Conservation (phyloP, 2,329 filamentous ascomycete genomes). For the Aspergillus chevalieri region DNA sequence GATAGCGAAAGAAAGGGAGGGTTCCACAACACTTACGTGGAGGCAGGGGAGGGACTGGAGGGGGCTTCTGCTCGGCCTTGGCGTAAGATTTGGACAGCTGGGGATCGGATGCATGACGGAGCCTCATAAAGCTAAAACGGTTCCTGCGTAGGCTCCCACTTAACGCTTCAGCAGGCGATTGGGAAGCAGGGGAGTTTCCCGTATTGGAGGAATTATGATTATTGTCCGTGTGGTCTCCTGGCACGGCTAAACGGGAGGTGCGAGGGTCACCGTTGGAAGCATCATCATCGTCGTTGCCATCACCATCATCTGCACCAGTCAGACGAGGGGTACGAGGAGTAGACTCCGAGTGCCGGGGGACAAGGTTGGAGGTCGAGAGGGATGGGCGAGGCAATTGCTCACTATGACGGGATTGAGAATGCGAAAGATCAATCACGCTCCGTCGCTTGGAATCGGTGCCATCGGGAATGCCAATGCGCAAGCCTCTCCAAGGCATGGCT, state of each 20-base stretch:
- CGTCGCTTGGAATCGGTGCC: slow-evolving; percentile 29
- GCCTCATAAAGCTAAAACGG: slow-evolving; percentile 65
- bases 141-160: slow-evolving; percentile 27
- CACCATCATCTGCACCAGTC: slow-evolving; percentile 13
- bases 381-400: slow-evolving; percentile 32
- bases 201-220: slow-evolving; percentile 9
- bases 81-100: slow-evolving; percentile 72
- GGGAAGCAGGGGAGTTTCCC: slow-evolving; percentile 10
- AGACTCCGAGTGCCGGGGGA: slow-evolving; percentile 30
- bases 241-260: slow-evolving; percentile 7
- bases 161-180: slow-evolving; percentile 16
- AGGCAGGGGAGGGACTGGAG: slow-evolving; percentile 35
- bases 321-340: slow-evolving; percentile 21
- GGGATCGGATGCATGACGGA: slow-evolving; percentile 88
- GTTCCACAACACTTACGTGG: slow-evolving; percentile 27
- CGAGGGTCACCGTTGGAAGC: slow-evolving; percentile 4
- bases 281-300: slow-evolving; percentile 4
- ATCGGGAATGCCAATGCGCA: slow-evolving; percentile 30
- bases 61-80: slow-evolving; percentile 52
- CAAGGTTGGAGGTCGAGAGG: slow-evolving; percentile 21
- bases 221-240: slow-evolving; percentile 11
- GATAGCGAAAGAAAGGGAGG: neutral
- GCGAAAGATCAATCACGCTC: slow-evolving; percentile 22
- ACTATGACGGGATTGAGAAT: slow-evolving; percentile 27
- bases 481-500: slow-evolving; percentile 38